Evolutionary conservation across 495 filamentous ascomycete species (phyloP).

Genomic region (Aspergillus olivimuriae): DNA sequence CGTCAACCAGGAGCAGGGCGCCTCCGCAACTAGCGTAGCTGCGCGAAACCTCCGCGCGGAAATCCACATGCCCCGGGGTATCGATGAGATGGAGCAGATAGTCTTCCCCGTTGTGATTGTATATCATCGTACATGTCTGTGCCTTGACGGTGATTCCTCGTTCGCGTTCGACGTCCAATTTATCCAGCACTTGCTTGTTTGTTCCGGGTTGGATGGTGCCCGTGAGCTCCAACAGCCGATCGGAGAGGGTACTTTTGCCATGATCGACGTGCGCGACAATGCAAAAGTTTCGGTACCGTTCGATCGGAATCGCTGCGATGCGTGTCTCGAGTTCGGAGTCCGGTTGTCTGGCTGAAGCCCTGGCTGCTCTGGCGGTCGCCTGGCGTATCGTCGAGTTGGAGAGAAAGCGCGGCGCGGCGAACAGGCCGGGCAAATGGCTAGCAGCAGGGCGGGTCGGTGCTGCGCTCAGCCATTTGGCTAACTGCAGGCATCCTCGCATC

Average conservation of each 20-base stretch:
- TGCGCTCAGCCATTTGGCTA: conserved; percentile 46
- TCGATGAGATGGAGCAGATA: conserved; percentile 94
- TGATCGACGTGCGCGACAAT: conserved; percentile 99
- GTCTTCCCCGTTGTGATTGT: conserved; percentile 76
- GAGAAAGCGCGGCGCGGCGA: conserved; percentile 27
- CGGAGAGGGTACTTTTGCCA: conserved; percentile 91
- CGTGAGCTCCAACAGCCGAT: conserved; percentile 88
- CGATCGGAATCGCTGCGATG: conserved; percentile 82
- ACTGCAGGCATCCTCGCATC: conserved; percentile 54
- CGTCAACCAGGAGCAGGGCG: conserved; percentile 87
- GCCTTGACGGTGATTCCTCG: conserved; percentile 98
- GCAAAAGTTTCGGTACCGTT: conserved; percentile 91
- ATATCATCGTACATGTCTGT: conserved; percentile 97
- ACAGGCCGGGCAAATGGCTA: conserved; percentile 24
- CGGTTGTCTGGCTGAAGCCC: conserved; percentile 12
- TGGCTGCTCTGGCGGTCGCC: conserved; percentile 26
- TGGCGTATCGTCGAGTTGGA: conserved; percentile 29
- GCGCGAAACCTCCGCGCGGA: conserved; percentile 88
- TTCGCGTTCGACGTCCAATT: conserved; percentile 92
- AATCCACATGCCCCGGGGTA: conserved; percentile 96
- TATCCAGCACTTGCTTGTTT: conserved; percentile 95
- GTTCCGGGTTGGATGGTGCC: conserved; percentile 82
- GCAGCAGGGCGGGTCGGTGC: conserved; percentile 31
- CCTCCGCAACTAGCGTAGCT: conserved; percentile 95
- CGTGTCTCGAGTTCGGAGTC: conserved; percentile 60